phyloP scores from a whole-genome alignment of 768 basidiomycete genomes.

The Pulveroboletus ravenelii region DNA sequence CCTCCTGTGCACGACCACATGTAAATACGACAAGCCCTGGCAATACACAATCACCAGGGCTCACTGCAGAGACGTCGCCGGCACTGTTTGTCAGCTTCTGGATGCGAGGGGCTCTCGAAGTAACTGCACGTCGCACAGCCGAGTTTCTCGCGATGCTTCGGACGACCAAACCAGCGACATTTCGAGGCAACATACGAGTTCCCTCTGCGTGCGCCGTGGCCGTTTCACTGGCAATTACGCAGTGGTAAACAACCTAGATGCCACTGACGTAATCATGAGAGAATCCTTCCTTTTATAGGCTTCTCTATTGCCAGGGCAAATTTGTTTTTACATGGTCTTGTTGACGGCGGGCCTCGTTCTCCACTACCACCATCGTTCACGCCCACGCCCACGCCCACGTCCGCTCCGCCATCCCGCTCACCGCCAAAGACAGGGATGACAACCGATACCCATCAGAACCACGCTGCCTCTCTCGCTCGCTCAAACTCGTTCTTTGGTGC shows the following conservation, averaged over 20 bases:
- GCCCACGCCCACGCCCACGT: slow-evolving; percentile 13
- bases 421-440: slow-evolving; percentile 24
- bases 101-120: neutral
- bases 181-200: slow-evolving; percentile 16
- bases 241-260: too few relatives aligned
- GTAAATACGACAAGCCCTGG: slow-evolving; percentile 7
- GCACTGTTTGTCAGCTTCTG: slow-evolving; percentile 10
- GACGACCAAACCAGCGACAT: slow-evolving; percentile 4
- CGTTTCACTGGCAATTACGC: too few relatives aligned
- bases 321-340: slow-evolving; percentile 18
- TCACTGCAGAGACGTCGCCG: slow-evolving; percentile 9
- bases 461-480: slow-evolving; percentile 40
- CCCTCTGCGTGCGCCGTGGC: too few relatives aligned
- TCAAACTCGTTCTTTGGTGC: slow-evolving; percentile 57
- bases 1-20: slow-evolving; percentile 34
- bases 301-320: slow-evolving; percentile 12
- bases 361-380: slow-evolving; percentile 14
- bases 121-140: slow-evolving; percentile 2
- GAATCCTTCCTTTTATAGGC: slow-evolving; percentile 5
- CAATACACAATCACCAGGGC: slow-evolving; percentile 7
- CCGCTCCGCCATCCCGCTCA: slow-evolving; percentile 16
- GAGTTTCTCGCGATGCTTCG: neutral
- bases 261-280: slow-evolving; percentile 7
- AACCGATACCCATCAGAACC: slow-evolving; percentile 23
- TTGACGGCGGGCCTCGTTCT: slow-evolving; percentile 10